phyloP scores from a whole-genome alignment of 257 asterid species.

The Misopates orontium region DNA sequence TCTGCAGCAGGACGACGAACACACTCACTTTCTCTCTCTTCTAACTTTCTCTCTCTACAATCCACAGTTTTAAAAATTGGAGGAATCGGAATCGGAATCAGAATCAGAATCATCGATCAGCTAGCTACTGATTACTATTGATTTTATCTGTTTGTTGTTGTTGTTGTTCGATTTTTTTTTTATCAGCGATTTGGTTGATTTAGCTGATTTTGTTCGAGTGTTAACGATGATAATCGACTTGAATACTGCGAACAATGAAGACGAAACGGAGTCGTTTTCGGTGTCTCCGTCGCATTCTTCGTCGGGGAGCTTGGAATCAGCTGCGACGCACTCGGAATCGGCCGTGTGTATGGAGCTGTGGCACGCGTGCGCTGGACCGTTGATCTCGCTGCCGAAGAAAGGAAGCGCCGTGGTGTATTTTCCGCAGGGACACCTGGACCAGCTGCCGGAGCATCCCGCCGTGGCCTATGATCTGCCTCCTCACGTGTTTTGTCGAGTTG shows the following conservation, averaged over 20 bases:
- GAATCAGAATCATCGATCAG: too few species aligned
- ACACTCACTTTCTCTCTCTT: slow-evolving; percentile 11
- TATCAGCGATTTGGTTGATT: slow-evolving; percentile 17
- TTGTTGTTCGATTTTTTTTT: slow-evolving; percentile 18
- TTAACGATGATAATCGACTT: slow-evolving; percentile 68
- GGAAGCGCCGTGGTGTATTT: slow-evolving; percentile 84
- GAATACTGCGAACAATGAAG: slow-evolving; percentile 66
- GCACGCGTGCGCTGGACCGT: slow-evolving; percentile 99
- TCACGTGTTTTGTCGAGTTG: slow-evolving; percentile 87
- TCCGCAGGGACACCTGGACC: slow-evolving; percentile 93
- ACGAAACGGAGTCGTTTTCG: slow-evolving; percentile 41
- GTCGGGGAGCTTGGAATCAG: slow-evolving; percentile 37
- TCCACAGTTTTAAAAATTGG: too few species aligned
- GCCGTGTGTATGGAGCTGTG: slow-evolving; percentile 93
- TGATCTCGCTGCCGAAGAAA: slow-evolving; percentile 86
- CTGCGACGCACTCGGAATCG: slow-evolving; percentile 31
- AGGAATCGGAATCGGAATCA: too few species aligned
- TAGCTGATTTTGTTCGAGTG: slow-evolving; percentile 46
- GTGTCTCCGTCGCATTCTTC: slow-evolving; percentile 30
- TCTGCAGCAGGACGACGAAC: slow-evolving; percentile 43
- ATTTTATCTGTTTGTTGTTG: too few species aligned
- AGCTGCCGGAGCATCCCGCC: slow-evolving; percentile 58
- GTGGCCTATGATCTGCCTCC: slow-evolving; percentile 62
- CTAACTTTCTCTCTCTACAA: slow-evolving; percentile 17
- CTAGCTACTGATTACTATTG: too few species aligned